Percentiles rank a stretch among this genome's conserved stretches.
These are phyloP conservation scores for Pythium periplocum DNA, from an alignment of 352 stramenopile species.

Conservation along the genomic window DNA sequence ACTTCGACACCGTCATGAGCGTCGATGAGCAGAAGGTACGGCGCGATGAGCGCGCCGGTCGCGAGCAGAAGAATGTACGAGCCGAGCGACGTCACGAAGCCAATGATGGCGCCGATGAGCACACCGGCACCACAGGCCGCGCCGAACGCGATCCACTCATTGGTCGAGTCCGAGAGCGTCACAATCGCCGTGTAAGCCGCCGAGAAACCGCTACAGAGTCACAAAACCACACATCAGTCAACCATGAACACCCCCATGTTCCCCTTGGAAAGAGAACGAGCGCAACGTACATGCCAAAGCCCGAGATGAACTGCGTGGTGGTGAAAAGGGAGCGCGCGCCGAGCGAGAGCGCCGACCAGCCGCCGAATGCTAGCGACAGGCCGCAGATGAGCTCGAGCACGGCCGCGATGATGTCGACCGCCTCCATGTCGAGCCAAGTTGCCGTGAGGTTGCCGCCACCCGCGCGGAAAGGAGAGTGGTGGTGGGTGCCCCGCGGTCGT, in stretches of 20 bases:
- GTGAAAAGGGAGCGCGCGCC: slow-evolving; percentile 80
- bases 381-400: slow-evolving; percentile 76
- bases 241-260: too few species aligned
- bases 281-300: slow-evolving; percentile 73
- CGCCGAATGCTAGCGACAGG: slow-evolving; percentile 79
- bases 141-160: slow-evolving; percentile 70
- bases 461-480: neutral
- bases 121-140: slow-evolving; percentile 59
- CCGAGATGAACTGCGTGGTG: slow-evolving; percentile 76
- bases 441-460: neutral
- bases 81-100: slow-evolving; percentile 71
- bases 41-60: slow-evolving; percentile 60
- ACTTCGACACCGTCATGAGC: slow-evolving; percentile 56
- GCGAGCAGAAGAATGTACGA: slow-evolving; percentile 62
- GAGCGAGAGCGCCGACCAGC: slow-evolving; percentile 82
- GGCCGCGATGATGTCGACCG: slow-evolving; percentile 61
- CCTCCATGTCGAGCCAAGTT: neutral
- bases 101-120: slow-evolving; percentile 53
- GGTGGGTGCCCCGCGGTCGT: neutral
- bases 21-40: slow-evolving; percentile 79
- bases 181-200: slow-evolving; percentile 62
- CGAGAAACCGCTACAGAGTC: slow-evolving; percentile 48
- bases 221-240: neutral
- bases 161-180: slow-evolving; percentile 46
- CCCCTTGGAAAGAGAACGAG: too few species aligned